These are phyloP conservation scores for Blepharisma japonicum DNA, from an alignment of 73 alveolate species.

Conservation along the genomic window DNA sequence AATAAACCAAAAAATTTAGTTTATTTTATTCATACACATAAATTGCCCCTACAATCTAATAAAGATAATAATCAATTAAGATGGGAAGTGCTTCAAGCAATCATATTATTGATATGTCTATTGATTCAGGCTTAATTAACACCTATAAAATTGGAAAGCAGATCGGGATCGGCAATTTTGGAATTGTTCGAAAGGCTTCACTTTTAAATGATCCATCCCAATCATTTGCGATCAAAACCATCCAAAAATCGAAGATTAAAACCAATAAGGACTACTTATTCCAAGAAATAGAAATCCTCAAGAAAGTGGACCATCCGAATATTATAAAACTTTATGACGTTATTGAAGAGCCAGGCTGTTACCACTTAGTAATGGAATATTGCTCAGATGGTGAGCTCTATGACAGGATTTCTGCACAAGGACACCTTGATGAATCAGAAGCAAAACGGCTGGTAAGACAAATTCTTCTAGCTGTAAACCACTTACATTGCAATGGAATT, in stretches of 20 bases:
- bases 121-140: no score
- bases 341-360: not conserved
- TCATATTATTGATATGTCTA: no score
- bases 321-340: not conserved
- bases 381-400: constrained; percentile 3
- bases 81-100: no score
- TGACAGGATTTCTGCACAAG: not conserved
- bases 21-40: no score
- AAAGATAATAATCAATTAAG: no score
- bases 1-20: no score
- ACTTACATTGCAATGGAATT: constrained; percentile 39
- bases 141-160: no score
- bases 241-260: not conserved
- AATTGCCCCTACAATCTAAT: no score
- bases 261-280: not conserved
- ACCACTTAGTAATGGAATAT: not conserved
- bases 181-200: no score
- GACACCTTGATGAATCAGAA: constrained; percentile 1
- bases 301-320: constrained; percentile 10
- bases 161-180: no score
- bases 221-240: not conserved
- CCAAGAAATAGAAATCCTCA: not conserved
- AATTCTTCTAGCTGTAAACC: constrained; percentile 33
- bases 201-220: no score
- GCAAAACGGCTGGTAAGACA: constrained; percentile 30